phyloP scores from a whole-genome alignment of 73 alveolate species.

The Paramecium sexaurelia region DNA sequence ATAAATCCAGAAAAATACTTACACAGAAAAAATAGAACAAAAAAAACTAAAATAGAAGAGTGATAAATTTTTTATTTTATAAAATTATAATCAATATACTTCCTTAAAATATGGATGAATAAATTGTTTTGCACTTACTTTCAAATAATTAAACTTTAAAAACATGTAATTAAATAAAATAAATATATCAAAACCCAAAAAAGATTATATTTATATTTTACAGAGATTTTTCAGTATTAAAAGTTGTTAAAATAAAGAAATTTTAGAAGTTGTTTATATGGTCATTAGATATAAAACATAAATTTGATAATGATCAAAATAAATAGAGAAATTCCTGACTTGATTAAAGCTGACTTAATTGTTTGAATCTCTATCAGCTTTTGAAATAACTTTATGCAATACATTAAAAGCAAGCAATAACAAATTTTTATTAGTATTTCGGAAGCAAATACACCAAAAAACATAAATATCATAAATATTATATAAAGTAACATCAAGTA shows the following conservation, averaged over 20 bases:
- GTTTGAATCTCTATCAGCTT: background rate
- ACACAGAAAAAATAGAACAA: conserved; percentile 21
- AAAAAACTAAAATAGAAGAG: background rate
- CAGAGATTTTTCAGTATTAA: background rate
- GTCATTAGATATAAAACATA: background rate
- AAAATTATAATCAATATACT: background rate
- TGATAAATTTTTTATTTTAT: background rate
- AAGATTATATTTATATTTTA: no score
- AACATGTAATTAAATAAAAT: no score
- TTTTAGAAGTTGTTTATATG: background rate
- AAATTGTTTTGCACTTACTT: background rate
- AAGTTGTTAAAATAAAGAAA: no score
- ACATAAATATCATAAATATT: background rate
- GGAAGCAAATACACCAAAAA: background rate
- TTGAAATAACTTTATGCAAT: background rate
- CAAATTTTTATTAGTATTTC: background rate
- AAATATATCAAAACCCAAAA: no score
- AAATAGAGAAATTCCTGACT: background rate
- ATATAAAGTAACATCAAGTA: conserved; percentile 3
- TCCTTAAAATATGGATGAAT: background rate
- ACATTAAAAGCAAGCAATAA: background rate
- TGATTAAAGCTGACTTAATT: background rate
- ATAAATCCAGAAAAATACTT: background rate
- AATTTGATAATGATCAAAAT: background rate
- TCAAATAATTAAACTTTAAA: no score